Evolutionary conservation across 1,284 basidiomycete genomes (phyloP).

Genomic region (Sporisorium scitamineum): DNA sequence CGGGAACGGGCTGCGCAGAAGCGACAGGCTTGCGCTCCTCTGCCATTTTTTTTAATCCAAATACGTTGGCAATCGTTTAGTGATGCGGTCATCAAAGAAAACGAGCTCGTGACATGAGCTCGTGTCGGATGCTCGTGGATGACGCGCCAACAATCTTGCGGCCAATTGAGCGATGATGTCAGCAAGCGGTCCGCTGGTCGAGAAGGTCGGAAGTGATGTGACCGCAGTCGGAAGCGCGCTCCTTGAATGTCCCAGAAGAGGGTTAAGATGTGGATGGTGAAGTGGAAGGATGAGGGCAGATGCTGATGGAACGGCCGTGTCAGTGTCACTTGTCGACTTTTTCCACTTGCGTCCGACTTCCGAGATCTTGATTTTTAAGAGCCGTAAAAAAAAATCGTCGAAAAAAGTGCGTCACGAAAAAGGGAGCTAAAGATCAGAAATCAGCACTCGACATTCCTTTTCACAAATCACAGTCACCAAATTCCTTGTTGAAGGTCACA

Average conservation of each 20-base stretch:
- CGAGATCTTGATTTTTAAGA: background rate
- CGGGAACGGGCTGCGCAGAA: slow-evolving; percentile 5
- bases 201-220: background rate
- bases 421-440: too few relatives aligned
- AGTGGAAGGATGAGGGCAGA: background rate
- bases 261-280: background rate
- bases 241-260: background rate
- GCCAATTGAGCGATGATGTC: background rate
- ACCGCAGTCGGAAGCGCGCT: background rate
- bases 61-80: background rate
- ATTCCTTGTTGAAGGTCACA: background rate
- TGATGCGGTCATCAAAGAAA: slow-evolving; percentile 4
- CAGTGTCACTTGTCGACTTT: slow-evolving; percentile 1
- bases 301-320: background rate
- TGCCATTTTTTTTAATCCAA: slow-evolving; percentile 24
- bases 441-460: background rate
- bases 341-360: background rate
- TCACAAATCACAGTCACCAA: background rate
- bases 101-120: slow-evolving; percentile 1
- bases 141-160: slow-evolving; percentile 5
- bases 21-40: slow-evolving; percentile 15
- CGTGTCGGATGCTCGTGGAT: background rate
- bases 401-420: background rate
- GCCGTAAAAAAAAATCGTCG: background rate
- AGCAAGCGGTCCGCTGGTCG: background rate